Conservation (phyloP, 331 rosid species). For the Cydonia oblonga region DNA sequence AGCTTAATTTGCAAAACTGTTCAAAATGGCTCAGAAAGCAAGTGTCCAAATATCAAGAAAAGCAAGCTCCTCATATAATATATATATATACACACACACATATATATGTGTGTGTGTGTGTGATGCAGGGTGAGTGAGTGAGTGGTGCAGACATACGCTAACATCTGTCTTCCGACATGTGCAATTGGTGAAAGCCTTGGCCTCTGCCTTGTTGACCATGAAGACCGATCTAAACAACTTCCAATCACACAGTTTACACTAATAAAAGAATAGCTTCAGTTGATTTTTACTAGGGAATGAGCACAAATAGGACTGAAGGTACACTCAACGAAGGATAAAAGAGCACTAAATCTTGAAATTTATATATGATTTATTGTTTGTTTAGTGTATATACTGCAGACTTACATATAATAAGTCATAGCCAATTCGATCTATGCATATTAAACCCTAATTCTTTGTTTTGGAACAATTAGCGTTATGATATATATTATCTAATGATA, state of each 20-base stretch:
- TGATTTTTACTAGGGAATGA: background rate
- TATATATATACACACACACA: background rate
- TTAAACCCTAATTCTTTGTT: background rate
- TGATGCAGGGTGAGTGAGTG: background rate
- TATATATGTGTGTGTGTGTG: too few relatives aligned
- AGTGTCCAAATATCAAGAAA: background rate
- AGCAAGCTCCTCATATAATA: background rate
- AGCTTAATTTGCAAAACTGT: background rate
- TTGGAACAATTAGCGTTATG: background rate
- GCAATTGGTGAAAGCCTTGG: background rate
- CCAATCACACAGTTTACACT: background rate
- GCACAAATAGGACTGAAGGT: background rate
- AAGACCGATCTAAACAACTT: background rate
- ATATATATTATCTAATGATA: background rate
- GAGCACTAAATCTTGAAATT: background rate
- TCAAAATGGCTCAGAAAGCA: background rate
- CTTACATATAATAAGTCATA: too few relatives aligned
- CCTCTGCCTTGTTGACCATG: background rate
- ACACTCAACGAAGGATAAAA: background rate
- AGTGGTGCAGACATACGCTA: background rate
- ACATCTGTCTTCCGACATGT: background rate
- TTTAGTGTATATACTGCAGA: background rate
- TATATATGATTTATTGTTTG: background rate
- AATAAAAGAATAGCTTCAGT: background rate
- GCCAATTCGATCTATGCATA: background rate